Evolutionary conservation across 2,329 filamentous ascomycete genomes (phyloP), one percentile per base, ranked within the genome.

Genomic region (Aspergillus calidoustus): DNA sequence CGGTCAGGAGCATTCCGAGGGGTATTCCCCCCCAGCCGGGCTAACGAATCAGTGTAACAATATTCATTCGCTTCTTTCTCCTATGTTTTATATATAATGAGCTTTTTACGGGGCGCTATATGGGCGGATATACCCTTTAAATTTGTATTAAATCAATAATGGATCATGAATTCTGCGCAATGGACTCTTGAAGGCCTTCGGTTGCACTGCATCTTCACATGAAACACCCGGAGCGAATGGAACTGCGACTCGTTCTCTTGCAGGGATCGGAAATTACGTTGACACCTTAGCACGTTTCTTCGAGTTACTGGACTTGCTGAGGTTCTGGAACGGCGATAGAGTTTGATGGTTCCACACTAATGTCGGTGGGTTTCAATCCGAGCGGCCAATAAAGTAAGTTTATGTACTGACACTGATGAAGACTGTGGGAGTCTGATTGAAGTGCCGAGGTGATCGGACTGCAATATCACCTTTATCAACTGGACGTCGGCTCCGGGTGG

Each of bases 1-100:
- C 65, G 5, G 60, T 68, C 9, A 61, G 60, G 8, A 61, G 64
- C 11, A 61, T 61, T 9, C 47, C 48, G 11, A 52, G 44, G 55
- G 49, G 28, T 28, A 15, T 19, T 22, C 57, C 57, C 1, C 1
- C 43, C 43, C 3, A 47, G n/a, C n/a, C 38, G 50, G 3, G 50
- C 15, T n/a, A 53, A 34, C 19, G 57, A 53, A 38, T 53, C 50
- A 17, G 25, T 28, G 49, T 59, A 62, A 51, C 25, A 8, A 15
- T 15, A 5, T 41, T 43, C 28, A 34, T n/a, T n/a, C 22, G 5
- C 4, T 43, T 60, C 49, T 25, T 54, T 59, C 17, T 53, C 30
- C 31, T 48, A 28, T 31, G 22, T 11, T 23, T 43, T 41, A 41
- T 15, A 15, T 41, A 41, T 41, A 17, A 17, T 41, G 34, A 41